Conservation (phyloP, 257 asterid species). For the Solanum neorickii region DNA sequence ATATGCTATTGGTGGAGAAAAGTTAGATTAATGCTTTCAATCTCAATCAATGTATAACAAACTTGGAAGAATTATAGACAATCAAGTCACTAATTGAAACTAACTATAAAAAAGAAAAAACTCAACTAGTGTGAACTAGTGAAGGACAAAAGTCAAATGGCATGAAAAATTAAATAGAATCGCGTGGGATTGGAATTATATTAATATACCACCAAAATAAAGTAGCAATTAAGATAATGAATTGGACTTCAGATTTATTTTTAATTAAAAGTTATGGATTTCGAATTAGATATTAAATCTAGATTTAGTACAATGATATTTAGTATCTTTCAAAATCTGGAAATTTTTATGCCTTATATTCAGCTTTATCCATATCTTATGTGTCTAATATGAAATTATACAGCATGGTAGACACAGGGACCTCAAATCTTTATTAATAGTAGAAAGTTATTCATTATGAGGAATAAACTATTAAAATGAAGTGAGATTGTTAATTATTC, state of each 20-base stretch:
- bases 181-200: not conserved
- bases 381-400: not conserved
- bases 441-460: too few species aligned
- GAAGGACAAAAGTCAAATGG: not conserved
- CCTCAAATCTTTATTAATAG: not conserved
- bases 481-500: too few species aligned
- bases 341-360: not conserved
- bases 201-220: not conserved
- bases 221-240: not conserved
- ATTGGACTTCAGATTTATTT: too few species aligned
- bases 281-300: too few species aligned
- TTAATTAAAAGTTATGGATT: too few species aligned
- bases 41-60: not conserved
- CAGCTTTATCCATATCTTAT: not conserved
- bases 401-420: not conserved
- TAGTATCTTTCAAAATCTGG: too few species aligned
- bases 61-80: not conserved
- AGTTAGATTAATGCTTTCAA: not conserved
- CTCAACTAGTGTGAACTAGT: not conserved
- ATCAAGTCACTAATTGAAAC: not conserved
- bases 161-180: not conserved
- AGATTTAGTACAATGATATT: not conserved
- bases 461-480: too few species aligned
- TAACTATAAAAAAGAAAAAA: not conserved
- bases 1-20: not conserved